Evolutionary conservation across 148 eudicot genomes (phyloP).

Genomic region (Heliosperma pusillum): DNA sequence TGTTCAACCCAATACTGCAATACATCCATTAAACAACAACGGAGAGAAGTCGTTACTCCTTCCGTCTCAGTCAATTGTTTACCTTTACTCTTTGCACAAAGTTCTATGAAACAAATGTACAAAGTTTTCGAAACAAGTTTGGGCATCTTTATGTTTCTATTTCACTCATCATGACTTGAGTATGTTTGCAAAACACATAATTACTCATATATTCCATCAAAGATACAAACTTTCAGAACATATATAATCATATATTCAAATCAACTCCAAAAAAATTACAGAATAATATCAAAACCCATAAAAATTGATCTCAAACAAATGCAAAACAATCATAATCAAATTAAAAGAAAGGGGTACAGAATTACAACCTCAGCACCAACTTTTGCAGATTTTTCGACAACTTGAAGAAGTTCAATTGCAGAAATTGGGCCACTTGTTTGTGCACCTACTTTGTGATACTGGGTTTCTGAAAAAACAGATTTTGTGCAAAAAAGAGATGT

Average conservation of each 20-base stretch:
- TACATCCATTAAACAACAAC: neutral
- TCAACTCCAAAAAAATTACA: neutral
- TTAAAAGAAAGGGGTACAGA: neutral
- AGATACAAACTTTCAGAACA: neutral
- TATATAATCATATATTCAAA: neutral
- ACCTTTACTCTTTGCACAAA: no score
- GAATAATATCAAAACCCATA: neutral
- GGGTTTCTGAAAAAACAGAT: conserved; percentile 44
- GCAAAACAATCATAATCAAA: neutral
- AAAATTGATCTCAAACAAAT: no score
- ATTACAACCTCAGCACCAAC: conserved; percentile 76
- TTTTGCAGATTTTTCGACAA: conserved; percentile 70
- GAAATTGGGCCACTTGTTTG: conserved; percentile 59
- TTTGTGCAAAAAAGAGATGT: conserved; percentile 23
- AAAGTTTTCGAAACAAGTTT: no score
- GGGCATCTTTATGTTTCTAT: no score
- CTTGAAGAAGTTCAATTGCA: conserved; percentile 47
- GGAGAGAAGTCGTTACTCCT: no score
- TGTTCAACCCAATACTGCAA: no score
- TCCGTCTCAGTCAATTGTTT: no score
- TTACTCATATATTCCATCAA: no score
- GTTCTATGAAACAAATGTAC: no score
- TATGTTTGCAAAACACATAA: neutral
- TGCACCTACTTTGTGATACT: conserved; percentile 56
- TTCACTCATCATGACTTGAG: neutral